phyloP scores from a whole-genome alignment of 352 stramenopile genomes.

The Globisporangium cylindrosporum region DNA sequence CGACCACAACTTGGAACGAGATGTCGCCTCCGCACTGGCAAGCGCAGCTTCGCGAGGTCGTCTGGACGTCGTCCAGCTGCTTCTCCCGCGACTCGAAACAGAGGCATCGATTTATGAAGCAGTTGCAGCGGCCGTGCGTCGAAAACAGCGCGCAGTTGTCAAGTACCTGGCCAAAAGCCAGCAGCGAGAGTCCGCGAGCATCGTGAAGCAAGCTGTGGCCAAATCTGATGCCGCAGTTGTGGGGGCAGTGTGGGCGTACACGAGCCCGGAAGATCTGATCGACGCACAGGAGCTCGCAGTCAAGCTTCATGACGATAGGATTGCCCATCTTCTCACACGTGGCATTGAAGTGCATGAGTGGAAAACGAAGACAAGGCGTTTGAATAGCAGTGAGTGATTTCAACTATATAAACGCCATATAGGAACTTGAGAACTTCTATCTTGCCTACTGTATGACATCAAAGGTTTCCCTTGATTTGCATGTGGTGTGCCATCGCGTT shows the following conservation, averaged over 20 bases:
- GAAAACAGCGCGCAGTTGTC: neutral
- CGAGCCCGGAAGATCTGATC: neutral
- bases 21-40: neutral
- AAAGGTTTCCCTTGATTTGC: no score
- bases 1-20: neutral
- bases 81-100: neutral
- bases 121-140: neutral
- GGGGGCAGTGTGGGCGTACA: neutral
- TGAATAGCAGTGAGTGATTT: no score
- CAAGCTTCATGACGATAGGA: neutral
- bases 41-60: neutral
- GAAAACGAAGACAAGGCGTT: no score
- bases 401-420: no score
- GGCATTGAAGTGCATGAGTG: no score
- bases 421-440: no score
- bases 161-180: constrained; percentile 4
- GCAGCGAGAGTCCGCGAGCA: neutral
- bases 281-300: neutral
- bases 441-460: no score
- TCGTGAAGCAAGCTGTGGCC: neutral
- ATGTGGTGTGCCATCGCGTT: no score
- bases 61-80: neutral
- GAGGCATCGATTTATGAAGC: neutral
- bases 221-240: neutral
- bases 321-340: no score